Percentiles rank a stretch among this genome's conserved stretches.
phyloP scores from a whole-genome alignment of 352 stramenopile species.

The Lagenidium sp. region DNA sequence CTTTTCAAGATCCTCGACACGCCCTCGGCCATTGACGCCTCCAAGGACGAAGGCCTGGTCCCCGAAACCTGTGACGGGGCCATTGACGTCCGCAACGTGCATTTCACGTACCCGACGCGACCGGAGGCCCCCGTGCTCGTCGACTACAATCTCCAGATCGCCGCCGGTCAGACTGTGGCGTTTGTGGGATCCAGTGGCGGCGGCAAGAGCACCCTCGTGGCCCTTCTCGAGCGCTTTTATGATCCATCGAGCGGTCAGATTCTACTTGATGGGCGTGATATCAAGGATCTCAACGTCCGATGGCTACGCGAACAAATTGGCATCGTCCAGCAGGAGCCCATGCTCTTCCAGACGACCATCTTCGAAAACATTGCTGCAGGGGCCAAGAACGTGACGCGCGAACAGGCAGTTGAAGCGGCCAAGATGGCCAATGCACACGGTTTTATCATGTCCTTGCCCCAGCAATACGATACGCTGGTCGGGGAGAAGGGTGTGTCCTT shows the following conservation, averaged over 20 bases:
- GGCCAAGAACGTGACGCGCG: slow-evolving; percentile 36
- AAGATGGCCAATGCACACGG: slow-evolving; percentile 78
- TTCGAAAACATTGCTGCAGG: slow-evolving; percentile 75
- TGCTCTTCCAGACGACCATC: slow-evolving; percentile 65
- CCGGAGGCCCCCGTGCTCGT: slow-evolving; percentile 55
- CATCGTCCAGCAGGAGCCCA: slow-evolving; percentile 55
- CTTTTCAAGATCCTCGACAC: slow-evolving; percentile 45
- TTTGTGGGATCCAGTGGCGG: slow-evolving; percentile 83
- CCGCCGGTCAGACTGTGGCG: slow-evolving; percentile 68
- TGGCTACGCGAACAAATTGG: slow-evolving; percentile 19
- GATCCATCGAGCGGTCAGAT: slow-evolving; percentile 50
- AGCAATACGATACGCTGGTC: slow-evolving; percentile 83
- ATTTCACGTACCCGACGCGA: slow-evolving; percentile 77
- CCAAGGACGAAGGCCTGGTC: slow-evolving; percentile 24
- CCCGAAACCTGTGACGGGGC: slow-evolving; percentile 24
- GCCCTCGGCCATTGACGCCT: slow-evolving; percentile 34
- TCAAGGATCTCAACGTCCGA: slow-evolving; percentile 51
- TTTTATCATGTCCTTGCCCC: slow-evolving; percentile 86
- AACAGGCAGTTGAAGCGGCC: slow-evolving; percentile 82
- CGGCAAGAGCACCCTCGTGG: slow-evolving; percentile 82
- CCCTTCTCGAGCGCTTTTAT: slow-evolving; percentile 80
- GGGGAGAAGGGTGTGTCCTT: slow-evolving; percentile 42
- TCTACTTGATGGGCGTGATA: slow-evolving; percentile 50
- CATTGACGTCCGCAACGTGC: slow-evolving; percentile 45
- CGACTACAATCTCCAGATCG: slow-evolving; percentile 65